These are phyloP conservation scores for Licmophora abbreviata DNA, from an alignment of 108 stramenopile species.

Conservation along the genomic window DNA sequence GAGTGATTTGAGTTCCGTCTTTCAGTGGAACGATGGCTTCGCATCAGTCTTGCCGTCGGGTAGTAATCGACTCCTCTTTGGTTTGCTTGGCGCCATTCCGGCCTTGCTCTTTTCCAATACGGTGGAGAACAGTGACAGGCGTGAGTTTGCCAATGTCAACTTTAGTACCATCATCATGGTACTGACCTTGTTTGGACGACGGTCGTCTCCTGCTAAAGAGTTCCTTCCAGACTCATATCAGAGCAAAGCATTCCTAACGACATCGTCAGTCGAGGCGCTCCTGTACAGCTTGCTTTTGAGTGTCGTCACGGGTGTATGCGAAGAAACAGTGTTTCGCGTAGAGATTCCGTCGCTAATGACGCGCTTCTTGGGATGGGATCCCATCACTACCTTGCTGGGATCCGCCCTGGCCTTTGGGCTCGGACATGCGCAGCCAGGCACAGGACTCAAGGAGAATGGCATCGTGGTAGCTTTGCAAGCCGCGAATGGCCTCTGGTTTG, in stretches of 20 bases:
- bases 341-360: conserved; percentile 2
- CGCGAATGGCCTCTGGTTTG: conserved; percentile 14
- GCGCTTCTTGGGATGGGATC: background rate
- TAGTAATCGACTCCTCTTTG: background rate
- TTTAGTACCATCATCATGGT: conserved; percentile 20
- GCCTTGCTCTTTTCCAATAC: background rate
- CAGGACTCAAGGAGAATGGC: conserved; percentile 5
- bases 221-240: background rate
- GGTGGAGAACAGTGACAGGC: conserved; percentile 9
- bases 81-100: conserved; percentile 10
- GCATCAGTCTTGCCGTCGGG: background rate
- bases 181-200: conserved; percentile 18
- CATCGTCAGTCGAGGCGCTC: background rate
- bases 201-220: background rate
- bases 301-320: conserved; percentile 11
- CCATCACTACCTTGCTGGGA: background rate
- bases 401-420: conserved; percentile 14
- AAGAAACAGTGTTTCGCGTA: conserved; percentile 13
- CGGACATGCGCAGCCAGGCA: conserved; percentile 6
- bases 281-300: background rate
- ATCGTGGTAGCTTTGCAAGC: conserved; percentile 6
- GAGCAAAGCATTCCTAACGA: background rate
- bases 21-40: background rate
- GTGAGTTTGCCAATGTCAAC: conserved; percentile 7
- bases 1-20: background rate